A percentile compares a stretch with the other conserved stretches of the same genome.
Conservation (phyloP, 75 land plant species). For the Chamaecyparis obtusa region DNA sequence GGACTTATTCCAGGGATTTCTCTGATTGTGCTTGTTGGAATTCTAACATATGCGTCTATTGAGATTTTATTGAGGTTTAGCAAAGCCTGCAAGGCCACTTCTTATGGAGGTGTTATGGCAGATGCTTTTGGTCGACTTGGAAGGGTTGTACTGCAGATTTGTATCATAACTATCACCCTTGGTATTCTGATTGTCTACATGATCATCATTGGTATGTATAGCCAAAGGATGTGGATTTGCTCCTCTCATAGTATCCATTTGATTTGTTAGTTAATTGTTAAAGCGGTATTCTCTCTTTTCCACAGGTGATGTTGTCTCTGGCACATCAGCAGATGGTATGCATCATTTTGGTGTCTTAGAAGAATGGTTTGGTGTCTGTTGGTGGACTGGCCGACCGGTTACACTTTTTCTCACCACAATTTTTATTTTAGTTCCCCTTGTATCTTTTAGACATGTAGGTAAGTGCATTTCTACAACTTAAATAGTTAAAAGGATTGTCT, state of each 20-base stretch:
- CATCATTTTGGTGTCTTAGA: constrained; percentile 48
- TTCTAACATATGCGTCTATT: constrained; percentile 71
- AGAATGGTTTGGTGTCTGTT: constrained; percentile 38
- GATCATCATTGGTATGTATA: constrained; percentile 81
- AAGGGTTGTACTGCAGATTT: constrained; percentile 52
- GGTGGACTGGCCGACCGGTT: constrained; percentile 40
- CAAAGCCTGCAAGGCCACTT: constrained; percentile 37
- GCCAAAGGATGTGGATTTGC: background rate
- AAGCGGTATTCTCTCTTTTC: background rate
- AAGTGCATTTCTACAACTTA: constrained; percentile 6
- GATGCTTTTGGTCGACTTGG: constrained; percentile 80
- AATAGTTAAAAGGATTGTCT: background rate
- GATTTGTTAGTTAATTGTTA: background rate
- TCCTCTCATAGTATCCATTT: background rate
- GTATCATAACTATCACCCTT: constrained; percentile 70
- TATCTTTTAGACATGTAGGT: constrained; percentile 39
- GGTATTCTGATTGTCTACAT: constrained; percentile 88
- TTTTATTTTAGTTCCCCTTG: constrained; percentile 34
- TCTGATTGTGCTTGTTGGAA: constrained; percentile 57
- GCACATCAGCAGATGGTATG: constrained; percentile 17
- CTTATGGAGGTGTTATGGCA: constrained; percentile 81
- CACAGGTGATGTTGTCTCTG: constrained; percentile 49
- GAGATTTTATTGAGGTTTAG: constrained; percentile 69
- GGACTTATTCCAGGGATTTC: constrained; percentile 62
- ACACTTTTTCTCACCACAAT: constrained; percentile 38